These are phyloP conservation scores for Globisporangium orthogonon DNA, from an alignment of 352 stramenopile species.

Conservation along the genomic window DNA sequence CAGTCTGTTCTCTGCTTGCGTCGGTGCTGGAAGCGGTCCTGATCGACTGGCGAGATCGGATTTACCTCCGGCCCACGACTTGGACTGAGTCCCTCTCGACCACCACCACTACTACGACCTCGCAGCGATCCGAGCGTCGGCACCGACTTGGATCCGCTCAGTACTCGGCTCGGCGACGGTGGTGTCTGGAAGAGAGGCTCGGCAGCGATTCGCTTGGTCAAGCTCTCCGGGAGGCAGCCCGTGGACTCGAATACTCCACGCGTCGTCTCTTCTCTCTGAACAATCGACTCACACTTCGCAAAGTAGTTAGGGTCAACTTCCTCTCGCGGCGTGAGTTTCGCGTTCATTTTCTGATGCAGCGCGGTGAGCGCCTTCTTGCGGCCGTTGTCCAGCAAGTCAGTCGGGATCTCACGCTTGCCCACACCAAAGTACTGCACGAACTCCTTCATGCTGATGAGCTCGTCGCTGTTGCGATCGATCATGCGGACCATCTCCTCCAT, in stretches of 20 bases:
- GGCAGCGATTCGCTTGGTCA: slow-evolving; percentile 36
- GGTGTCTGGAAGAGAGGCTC: slow-evolving; percentile 20
- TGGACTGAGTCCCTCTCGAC: slow-evolving; percentile 5
- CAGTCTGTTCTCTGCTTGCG: slow-evolving; percentile 63
- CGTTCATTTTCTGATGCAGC: slow-evolving; percentile 48
- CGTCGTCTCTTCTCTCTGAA: neutral
- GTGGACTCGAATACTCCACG: slow-evolving; percentile 1
- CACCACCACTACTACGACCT: neutral
- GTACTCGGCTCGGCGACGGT: slow-evolving; percentile 9
- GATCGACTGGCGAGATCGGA: slow-evolving; percentile 26
- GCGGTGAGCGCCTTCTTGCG: slow-evolving; percentile 51
- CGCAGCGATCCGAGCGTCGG: slow-evolving; percentile 20
- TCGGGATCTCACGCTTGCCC: slow-evolving; percentile 47
- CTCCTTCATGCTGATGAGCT: slow-evolving; percentile 73
- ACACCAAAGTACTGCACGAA: slow-evolving; percentile 81
- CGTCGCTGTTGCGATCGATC: slow-evolving; percentile 65
- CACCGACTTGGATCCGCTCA: slow-evolving; percentile 13
- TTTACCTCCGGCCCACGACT: slow-evolving; percentile 15
- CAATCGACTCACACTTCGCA: slow-evolving; percentile 4
- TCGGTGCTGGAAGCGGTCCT: slow-evolving; percentile 52
- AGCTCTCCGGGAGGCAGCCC: slow-evolving; percentile 53
- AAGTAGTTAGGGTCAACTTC: slow-evolving; percentile 37
- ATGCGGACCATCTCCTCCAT: slow-evolving; percentile 72
- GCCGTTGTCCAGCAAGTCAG: slow-evolving; percentile 54
- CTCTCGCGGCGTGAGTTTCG: slow-evolving; percentile 37